phyloP scores from a whole-genome alignment of 371 early-diverging fungal genomes.

The Mortierella sp. region DNA sequence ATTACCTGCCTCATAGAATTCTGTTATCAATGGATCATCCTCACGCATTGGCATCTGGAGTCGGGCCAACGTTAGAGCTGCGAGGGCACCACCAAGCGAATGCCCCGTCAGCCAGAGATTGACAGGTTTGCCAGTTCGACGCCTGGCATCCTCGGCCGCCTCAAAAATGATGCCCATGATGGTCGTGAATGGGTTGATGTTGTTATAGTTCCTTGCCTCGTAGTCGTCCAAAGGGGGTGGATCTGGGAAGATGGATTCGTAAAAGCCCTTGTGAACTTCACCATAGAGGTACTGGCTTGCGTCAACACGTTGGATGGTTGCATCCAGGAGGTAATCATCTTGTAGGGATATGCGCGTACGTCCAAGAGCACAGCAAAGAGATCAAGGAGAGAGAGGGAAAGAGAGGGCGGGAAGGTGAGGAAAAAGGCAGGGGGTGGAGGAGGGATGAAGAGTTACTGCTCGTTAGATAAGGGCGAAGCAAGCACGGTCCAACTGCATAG shows the following conservation, averaged over 20 bases:
- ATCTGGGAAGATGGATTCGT: slow-evolving; percentile 3
- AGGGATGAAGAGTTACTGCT: no score
- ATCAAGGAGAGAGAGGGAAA: no score
- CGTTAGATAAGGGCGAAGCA: no score
- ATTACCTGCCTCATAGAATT: neutral
- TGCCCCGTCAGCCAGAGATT: slow-evolving; percentile 56
- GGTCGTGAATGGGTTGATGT: slow-evolving; percentile 46
- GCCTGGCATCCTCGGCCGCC: slow-evolving; percentile 27
- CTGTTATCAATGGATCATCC: slow-evolving; percentile 11
- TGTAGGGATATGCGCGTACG: slow-evolving; percentile 8
- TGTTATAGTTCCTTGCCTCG: slow-evolving; percentile 10
- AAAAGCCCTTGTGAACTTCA: slow-evolving; percentile 6
- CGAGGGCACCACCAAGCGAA: slow-evolving; percentile 52
- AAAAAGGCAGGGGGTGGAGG: neutral
- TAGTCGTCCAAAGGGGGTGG: neutral
- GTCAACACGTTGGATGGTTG: neutral
- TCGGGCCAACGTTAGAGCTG: slow-evolving; percentile 51
- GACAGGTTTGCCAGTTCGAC: slow-evolving; percentile 23
- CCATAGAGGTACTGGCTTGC: neutral
- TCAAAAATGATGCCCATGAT: slow-evolving; percentile 37
- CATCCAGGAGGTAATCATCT: slow-evolving; percentile 42
- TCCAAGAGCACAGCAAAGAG: no score
- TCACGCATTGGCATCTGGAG: slow-evolving; percentile 51
- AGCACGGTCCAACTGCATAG: no score
- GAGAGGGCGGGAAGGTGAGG: no score